phyloP scores from a whole-genome alignment of 2,329 filamentous ascomycete species.

The Hypomyces perniciosus region DNA sequence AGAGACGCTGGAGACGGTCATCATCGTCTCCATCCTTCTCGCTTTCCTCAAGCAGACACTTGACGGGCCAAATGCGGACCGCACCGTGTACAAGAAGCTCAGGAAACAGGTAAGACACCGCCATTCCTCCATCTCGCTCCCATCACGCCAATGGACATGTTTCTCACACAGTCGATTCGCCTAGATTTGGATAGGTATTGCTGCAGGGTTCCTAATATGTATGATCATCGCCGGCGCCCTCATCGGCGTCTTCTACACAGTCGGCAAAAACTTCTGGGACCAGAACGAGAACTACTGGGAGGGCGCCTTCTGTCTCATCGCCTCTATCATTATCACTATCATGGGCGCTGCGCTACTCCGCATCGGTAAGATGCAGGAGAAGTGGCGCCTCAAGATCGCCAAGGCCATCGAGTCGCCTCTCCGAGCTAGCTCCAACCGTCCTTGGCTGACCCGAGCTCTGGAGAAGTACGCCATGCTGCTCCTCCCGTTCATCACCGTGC shows the following conservation, averaged over 20 bases:
- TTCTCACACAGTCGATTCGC: too few species aligned
- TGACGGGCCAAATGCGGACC: constrained; percentile 55
- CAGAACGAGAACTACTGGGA: constrained; percentile 72
- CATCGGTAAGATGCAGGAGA: constrained; percentile 75
- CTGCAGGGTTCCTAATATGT: constrained; percentile 56
- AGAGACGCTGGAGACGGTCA: constrained; percentile 74
- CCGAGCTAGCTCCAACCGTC: constrained; percentile 36
- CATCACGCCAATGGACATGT: too few species aligned
- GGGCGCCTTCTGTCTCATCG: constrained; percentile 69
- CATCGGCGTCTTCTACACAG: constrained; percentile 65
- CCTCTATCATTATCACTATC: constrained; percentile 71
- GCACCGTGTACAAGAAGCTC: constrained; percentile 58
- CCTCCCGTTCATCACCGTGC: constrained; percentile 80
- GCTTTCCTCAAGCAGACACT: constrained; percentile 81
- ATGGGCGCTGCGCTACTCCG: constrained; percentile 77
- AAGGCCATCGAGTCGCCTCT: constrained; percentile 55
- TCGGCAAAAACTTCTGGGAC: constrained; percentile 62
- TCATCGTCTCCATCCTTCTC: constrained; percentile 81
- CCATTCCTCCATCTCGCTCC: not conserved
- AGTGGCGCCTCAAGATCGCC: constrained; percentile 80
- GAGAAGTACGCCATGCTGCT: constrained; percentile 84
- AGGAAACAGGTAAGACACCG: constrained; percentile 50
- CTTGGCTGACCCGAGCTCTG: constrained; percentile 53
- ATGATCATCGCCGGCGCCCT: constrained; percentile 59
- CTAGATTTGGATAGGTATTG: constrained; percentile 60